phyloP scores from a whole-genome alignment of 768 basidiomycete species.

The Termitomyces sp. region DNA sequence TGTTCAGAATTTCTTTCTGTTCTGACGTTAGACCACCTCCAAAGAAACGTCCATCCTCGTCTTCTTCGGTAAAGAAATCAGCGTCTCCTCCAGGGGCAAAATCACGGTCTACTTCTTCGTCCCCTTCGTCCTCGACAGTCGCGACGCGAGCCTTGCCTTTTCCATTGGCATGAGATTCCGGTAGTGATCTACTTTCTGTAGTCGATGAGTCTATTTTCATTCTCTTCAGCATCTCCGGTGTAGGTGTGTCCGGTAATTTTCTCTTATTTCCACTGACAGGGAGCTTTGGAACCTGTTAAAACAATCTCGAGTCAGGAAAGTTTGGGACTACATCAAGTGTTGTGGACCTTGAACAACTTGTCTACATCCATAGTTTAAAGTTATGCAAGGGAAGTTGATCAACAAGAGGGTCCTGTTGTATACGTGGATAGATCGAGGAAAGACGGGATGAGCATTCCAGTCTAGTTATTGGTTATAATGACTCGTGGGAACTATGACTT shows the following conservation, averaged over 20 bases:
- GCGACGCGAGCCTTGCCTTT: constrained; percentile 30
- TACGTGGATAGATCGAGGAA: neutral
- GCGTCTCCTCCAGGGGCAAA: constrained; percentile 87
- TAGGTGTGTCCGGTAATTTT: constrained; percentile 71
- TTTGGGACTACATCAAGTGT: neutral
- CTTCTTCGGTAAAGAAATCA: constrained; percentile 88
- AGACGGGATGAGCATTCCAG: neutral
- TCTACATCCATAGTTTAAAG: constrained; percentile 39
- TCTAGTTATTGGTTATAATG: neutral
- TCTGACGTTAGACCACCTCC: constrained; percentile 90
- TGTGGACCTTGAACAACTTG: constrained; percentile 43
- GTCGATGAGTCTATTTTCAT: constrained; percentile 50
- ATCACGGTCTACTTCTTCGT: constrained; percentile 40
- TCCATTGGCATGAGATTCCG: constrained; percentile 7
- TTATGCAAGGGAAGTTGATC: neutral
- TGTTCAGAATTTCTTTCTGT: constrained; percentile 93
- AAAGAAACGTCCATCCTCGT: constrained; percentile 88
- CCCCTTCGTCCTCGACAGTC: constrained; percentile 62
- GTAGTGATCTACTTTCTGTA: constrained; percentile 6
- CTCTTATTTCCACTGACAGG: constrained; percentile 62
- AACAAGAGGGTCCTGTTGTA: neutral
- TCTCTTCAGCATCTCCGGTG: constrained; percentile 79
- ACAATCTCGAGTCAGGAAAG: neutral
- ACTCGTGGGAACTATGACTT: neutral
- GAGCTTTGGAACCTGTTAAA: constrained; percentile 58